These are phyloP conservation scores for Gastrolobium bilobum DNA, from an alignment of 306 rosid species.

Conservation along the genomic window DNA sequence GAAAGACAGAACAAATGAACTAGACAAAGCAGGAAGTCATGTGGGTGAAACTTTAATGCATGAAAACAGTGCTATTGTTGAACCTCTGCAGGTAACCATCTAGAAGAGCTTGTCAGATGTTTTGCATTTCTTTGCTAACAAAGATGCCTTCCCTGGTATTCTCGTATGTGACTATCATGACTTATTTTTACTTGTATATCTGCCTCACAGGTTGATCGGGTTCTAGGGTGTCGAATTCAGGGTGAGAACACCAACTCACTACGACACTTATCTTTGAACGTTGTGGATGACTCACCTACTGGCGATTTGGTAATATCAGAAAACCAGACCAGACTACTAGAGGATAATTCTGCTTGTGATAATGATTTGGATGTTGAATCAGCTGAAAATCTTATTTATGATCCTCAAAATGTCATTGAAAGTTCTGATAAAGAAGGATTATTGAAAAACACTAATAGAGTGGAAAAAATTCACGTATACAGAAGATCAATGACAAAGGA, in stretches of 20 bases:
- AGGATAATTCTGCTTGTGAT: constrained; percentile 67
- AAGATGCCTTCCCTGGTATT: constrained; percentile 41
- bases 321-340: constrained; percentile 58
- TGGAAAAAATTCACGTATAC: constrained; percentile 75
- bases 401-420: constrained; percentile 58
- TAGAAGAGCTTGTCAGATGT: constrained; percentile 32
- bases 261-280: constrained; percentile 59
- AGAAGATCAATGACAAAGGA: constrained; percentile 79
- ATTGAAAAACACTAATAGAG: constrained; percentile 58
- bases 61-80: constrained; percentile 58
- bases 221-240: constrained; percentile 90
- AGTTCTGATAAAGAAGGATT: constrained; percentile 63
- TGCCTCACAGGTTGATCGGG: constrained; percentile 85
- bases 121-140: constrained; percentile 40
- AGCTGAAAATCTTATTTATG: constrained; percentile 58
- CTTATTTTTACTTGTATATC: constrained; percentile 45
- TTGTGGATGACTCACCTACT: constrained; percentile 60
- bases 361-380: constrained; percentile 65
- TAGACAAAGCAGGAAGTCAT: constrained; percentile 59
- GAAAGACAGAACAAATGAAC: constrained; percentile 54
- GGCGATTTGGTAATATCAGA: constrained; percentile 62
- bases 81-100: constrained; percentile 79
- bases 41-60: constrained; percentile 51
- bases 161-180: constrained; percentile 42
- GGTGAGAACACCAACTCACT: constrained; percentile 59